A percentile compares a stretch with the other conserved stretches of the same genome.
phyloP scores from a whole-genome alignment of 164 flowering plant species.

The Cinnamomum micranthum region DNA sequence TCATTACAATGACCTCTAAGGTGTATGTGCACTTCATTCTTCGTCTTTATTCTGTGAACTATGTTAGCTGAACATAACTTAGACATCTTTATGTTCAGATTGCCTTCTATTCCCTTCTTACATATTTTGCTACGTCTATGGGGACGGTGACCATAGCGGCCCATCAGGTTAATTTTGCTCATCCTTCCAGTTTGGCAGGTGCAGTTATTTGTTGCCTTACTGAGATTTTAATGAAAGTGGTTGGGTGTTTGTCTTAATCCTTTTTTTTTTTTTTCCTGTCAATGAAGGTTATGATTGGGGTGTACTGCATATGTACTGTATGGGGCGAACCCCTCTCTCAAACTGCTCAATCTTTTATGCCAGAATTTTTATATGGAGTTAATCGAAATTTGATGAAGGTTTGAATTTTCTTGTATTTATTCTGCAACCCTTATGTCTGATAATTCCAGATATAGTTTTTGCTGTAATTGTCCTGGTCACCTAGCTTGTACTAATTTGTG shows the following conservation, averaged over 20 bases:
- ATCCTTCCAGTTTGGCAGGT: background rate
- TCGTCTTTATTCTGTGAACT: too few relatives aligned
- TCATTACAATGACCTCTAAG: constrained; percentile 87
- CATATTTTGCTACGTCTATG: constrained; percentile 82
- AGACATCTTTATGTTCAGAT: constrained; percentile 36
- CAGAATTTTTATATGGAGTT: constrained; percentile 78
- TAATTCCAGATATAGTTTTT: too few relatives aligned
- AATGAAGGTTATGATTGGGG: constrained; percentile 83
- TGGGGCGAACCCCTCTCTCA: constrained; percentile 98
- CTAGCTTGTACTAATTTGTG: too few relatives aligned
- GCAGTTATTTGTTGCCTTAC: background rate
- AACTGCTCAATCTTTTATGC: constrained; percentile 99
- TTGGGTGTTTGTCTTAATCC: background rate
- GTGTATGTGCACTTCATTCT: constrained; percentile 27
- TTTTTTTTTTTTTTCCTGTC: background rate
- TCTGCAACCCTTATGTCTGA: background rate
- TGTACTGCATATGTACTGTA: constrained; percentile 61
- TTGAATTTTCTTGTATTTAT: constrained; percentile 5
- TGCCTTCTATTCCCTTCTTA: constrained; percentile 69
- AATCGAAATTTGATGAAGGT: constrained; percentile 75
- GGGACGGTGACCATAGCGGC: constrained; percentile 63
- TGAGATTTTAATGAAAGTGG: background rate
- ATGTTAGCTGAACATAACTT: constrained; percentile 1
- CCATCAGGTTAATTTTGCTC: constrained; percentile 58
- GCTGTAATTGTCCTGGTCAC: too few relatives aligned